phyloP scores from a whole-genome alignment of 768 basidiomycete genomes.

The Kockovaella imperatae region DNA sequence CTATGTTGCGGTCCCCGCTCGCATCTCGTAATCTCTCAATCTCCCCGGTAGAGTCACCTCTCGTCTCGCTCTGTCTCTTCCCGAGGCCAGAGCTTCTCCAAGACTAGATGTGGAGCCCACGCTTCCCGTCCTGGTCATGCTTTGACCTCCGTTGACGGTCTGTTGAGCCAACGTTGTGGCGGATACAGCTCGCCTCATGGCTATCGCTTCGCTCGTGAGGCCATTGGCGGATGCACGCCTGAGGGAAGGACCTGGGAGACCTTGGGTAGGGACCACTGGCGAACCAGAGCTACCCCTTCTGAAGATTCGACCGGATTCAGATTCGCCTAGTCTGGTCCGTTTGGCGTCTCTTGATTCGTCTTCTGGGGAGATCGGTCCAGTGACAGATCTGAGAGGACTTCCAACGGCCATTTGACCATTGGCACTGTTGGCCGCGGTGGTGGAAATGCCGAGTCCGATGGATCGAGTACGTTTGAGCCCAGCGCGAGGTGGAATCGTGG shows the following conservation, averaged over 20 bases:
- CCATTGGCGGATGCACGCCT: neutral
- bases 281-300: neutral
- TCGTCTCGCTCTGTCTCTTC: neutral
- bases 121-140: neutral
- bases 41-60: constrained; percentile 5
- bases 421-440: constrained; percentile 1
- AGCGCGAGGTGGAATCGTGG: neutral
- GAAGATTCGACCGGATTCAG: neutral
- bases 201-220: neutral
- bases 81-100: neutral
- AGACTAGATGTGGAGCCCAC: neutral
- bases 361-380: neutral
- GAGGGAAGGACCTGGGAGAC: neutral
- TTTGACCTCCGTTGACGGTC: neutral
- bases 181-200: neutral
- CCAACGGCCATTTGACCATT: neutral
- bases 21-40: constrained; percentile 8
- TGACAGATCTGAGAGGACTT: constrained; percentile 2
- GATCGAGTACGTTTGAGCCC: constrained; percentile 5
- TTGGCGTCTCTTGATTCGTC: neutral
- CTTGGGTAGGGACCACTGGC: neutral
- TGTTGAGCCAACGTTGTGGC: neutral
- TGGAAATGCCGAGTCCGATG: constrained; percentile 3
- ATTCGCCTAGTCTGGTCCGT: neutral
- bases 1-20: neutral